Percentiles rank a stretch among this genome's conserved stretches.
phyloP scores from a whole-genome alignment of 129 eudicot genomes.

The Artemisia tridentata region DNA sequence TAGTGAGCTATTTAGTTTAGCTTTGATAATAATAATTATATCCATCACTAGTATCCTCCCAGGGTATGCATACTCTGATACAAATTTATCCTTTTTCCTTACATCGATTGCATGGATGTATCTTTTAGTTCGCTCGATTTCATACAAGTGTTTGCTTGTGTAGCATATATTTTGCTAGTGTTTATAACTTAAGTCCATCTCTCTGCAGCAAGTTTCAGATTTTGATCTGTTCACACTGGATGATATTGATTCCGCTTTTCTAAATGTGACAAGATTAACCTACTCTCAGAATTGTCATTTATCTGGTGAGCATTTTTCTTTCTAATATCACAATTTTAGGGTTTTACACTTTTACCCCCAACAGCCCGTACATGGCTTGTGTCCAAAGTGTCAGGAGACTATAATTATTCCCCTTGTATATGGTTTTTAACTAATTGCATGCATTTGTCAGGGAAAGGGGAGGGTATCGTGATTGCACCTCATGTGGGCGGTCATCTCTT shows the following conservation, averaged over 20 bases:
- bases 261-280: slow-evolving; percentile 76
- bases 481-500: slow-evolving; percentile 92
- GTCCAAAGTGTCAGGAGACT: not conserved
- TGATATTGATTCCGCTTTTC: slow-evolving; percentile 93
- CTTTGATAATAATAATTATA: not conserved
- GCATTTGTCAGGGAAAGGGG: slow-evolving; percentile 72
- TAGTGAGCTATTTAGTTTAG: not conserved
- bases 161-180: slow-evolving; percentile 9
- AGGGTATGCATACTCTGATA: not conserved
- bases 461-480: slow-evolving; percentile 97
- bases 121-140: not conserved
- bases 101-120: not conserved
- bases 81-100: not conserved
- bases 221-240: slow-evolving; percentile 93
- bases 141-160: not conserved
- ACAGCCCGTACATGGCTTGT: not conserved
- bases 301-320: slow-evolving; percentile 55
- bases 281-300: slow-evolving; percentile 91
- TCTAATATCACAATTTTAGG: not conserved
- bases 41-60: not conserved
- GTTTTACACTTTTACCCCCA: not conserved
- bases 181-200: slow-evolving; percentile 15
- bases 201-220: slow-evolving; percentile 90
- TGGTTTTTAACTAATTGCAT: no score
- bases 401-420: not conserved